Conservation (phyloP, 2,329 filamentous ascomycete species). For the Verticillium zaregamsianum region DNA sequence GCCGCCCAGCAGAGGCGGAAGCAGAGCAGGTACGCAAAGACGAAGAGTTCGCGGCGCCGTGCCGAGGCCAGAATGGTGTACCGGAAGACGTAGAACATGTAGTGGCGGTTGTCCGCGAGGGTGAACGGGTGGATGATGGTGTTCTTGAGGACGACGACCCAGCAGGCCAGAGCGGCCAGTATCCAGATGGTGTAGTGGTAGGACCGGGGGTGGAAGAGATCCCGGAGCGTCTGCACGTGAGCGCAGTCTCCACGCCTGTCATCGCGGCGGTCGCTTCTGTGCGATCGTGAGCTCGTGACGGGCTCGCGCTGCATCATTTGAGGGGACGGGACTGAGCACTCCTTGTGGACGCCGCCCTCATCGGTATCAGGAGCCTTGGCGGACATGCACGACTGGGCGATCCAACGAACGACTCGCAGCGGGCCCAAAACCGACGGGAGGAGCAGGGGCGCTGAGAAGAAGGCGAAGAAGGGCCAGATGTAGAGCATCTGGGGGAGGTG, state of each 20-base stretch:
- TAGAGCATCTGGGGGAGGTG: slow-evolving; percentile 94
- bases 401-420: slow-evolving; percentile 4
- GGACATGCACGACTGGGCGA: background rate
- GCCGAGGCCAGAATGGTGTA: slow-evolving; percentile 55
- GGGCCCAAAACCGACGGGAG: slow-evolving; percentile 44
- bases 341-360: background rate
- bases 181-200: slow-evolving; percentile 32
- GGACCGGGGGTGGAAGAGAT: slow-evolving; percentile 23
- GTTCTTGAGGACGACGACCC: slow-evolving; percentile 66
- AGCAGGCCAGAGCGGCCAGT: slow-evolving; percentile 29
- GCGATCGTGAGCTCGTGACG: background rate
- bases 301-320: background rate
- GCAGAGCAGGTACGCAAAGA: slow-evolving; percentile 66
- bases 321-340: background rate
- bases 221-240: slow-evolving; percentile 7
- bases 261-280: background rate
- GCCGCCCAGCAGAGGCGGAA: slow-evolving; percentile 65
- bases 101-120: slow-evolving; percentile 92
- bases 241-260: background rate
- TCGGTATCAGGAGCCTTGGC: background rate
- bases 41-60: slow-evolving; percentile 62
- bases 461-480: slow-evolving; percentile 83
- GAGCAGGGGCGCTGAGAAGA: slow-evolving; percentile 83
- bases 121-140: slow-evolving; percentile 96
- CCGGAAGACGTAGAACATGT: slow-evolving; percentile 94